Evolutionary conservation across 2,329 filamentous ascomycete species (phyloP).

Genomic region (Hymenoscyphus fructigenus): DNA sequence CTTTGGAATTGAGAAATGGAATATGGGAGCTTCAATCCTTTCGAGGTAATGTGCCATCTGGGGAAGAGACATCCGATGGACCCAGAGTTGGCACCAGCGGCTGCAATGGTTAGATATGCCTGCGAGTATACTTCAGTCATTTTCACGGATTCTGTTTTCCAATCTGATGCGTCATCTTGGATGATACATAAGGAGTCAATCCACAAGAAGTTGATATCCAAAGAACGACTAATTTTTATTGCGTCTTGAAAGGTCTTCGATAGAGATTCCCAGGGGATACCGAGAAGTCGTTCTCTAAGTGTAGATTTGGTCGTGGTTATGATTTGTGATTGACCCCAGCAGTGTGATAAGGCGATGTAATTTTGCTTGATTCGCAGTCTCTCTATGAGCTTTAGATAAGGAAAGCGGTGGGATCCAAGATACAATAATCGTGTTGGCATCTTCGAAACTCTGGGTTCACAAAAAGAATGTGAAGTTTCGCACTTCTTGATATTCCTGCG

Average conservation of each 20-base stretch:
- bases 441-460: background rate
- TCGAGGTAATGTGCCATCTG: background rate
- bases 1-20: background rate
- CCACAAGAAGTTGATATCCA: background rate
- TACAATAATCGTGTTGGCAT: background rate
- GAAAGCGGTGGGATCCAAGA: background rate
- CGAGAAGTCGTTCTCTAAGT: background rate
- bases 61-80: background rate
- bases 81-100: background rate
- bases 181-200: background rate
- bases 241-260: background rate
- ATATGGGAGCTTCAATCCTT: background rate
- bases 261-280: background rate
- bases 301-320: background rate
- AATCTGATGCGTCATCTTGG: background rate
- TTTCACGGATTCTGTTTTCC: background rate
- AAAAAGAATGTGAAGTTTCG: background rate
- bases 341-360: background rate
- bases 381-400: background rate
- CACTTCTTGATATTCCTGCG: background rate
- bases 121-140: background rate
- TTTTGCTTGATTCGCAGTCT: background rate
- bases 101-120: background rate
- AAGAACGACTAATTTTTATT: background rate
- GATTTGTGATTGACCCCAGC: background rate